phyloP scores from a whole-genome alignment of 768 basidiomycete genomes.

The Cystobasidium tubakii region DNA sequence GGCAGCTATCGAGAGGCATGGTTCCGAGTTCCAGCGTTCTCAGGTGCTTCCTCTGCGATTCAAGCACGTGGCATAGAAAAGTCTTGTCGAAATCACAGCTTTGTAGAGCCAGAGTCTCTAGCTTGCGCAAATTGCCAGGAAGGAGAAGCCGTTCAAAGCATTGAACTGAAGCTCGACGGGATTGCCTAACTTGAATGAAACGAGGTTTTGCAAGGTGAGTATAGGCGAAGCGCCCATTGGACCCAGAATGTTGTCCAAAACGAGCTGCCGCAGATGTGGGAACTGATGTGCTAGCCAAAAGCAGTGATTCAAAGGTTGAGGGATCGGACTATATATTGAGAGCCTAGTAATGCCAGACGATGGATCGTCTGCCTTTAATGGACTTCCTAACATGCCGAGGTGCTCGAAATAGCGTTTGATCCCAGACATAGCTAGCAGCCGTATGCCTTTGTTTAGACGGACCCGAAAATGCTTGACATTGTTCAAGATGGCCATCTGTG shows the following conservation, averaged over 20 bases:
- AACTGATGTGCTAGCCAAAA: not conserved
- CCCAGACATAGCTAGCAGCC: not conserved
- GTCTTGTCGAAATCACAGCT: not conserved
- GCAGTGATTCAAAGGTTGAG: constrained; percentile 6
- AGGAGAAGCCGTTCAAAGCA: not conserved
- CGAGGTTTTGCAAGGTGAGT: not conserved
- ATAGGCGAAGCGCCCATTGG: not conserved
- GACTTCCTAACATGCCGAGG: not conserved
- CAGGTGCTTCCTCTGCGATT: not conserved
- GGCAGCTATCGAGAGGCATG: not conserved
- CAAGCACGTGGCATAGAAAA: not conserved
- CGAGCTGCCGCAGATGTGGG: not conserved
- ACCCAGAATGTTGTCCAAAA: not conserved
- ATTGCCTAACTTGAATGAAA: constrained; percentile 3
- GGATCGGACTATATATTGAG: constrained; percentile 2
- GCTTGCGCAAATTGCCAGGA: not conserved
- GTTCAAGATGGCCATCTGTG: not conserved
- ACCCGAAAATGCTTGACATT: constrained; percentile 4
- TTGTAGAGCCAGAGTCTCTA: not conserved
- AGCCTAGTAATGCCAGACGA: constrained; percentile 7
- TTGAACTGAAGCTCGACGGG: not conserved
- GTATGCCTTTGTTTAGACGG: not conserved
- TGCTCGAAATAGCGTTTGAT: not conserved
- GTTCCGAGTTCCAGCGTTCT: constrained; percentile 16
- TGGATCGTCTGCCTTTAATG: not conserved